phyloP scores from a whole-genome alignment of 169 alveolate species.

The Theileria parva region DNA sequence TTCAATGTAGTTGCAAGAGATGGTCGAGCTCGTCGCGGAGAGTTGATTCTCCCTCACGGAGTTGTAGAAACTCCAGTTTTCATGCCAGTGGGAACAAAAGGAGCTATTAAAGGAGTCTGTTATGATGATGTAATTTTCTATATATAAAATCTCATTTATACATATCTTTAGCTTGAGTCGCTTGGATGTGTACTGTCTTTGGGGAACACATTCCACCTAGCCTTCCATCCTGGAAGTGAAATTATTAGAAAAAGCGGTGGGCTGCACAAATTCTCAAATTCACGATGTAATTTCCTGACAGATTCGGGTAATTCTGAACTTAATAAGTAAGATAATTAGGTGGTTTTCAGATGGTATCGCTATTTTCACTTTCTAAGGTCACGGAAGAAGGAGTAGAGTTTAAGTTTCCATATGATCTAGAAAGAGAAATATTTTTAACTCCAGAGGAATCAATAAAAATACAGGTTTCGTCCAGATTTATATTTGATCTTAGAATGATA shows the following conservation, averaged over 20 bases:
- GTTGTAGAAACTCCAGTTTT: constrained; percentile 94
- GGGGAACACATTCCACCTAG: constrained; percentile 96
- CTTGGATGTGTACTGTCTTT: constrained; percentile 87
- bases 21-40: constrained; percentile 91
- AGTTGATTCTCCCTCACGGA: constrained; percentile 93
- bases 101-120: constrained; percentile 81
- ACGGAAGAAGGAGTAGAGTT: constrained; percentile 96
- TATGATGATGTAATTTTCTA: constrained; percentile 62
- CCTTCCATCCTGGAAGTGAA: constrained; percentile 92
- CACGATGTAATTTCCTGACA: constrained; percentile 92
- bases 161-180: constrained; percentile 18
- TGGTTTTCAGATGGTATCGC: constrained; percentile 94
- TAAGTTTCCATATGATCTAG: constrained; percentile 84
- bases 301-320: constrained; percentile 89
- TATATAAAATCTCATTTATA: constrained; percentile 73
- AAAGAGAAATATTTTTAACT: constrained; percentile 86
- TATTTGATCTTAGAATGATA: constrained; percentile 81
- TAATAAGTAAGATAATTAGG: not conserved
- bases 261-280: constrained; percentile 90
- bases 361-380: constrained; percentile 83
- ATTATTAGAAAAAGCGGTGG: constrained; percentile 89
- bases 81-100: constrained; percentile 99
- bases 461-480: constrained; percentile 42
- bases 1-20: constrained; percentile 15
- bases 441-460: constrained; percentile 94